Base-by-base conservation (phyloP, 257 asterid genomes). In the Solanum megistacrolobum region DNA sequence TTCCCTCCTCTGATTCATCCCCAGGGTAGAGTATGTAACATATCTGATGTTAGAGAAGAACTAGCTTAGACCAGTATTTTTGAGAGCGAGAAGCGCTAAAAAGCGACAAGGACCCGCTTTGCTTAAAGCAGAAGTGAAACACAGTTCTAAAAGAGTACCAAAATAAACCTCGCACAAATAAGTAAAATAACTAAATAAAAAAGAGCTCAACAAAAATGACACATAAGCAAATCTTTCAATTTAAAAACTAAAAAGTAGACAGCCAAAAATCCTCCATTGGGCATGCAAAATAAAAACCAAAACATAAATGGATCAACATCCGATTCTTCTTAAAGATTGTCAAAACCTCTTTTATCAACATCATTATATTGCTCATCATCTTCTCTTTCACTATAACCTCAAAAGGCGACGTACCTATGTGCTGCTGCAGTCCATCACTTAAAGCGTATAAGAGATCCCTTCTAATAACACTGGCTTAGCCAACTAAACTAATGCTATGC, bases 11-110 rank as follows among this genome's bases (percentile, higher is more conserved):
- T 84, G 96, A 93, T 79, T 94, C 98, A 73, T 95, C 98, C 86
- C 98, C 98, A 75, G 98, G 98, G 93, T 95, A 94, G 86, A 95
- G 96, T 85, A 94, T 58, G 89, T 92, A 94, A 87, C 98, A 94
- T 35, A 94, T 95, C 98, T 95, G 92, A 81, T 83, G 86, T 86
- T 87, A 91, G 85, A 88, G 87, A 73, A 88, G 87, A 81, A 72
- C 25, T n/a, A n/a, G 71, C 46, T 81, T 81, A 81, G 68, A 58
- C 36, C 35, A 23, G 34, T 76, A 34, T 12, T 38, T 23, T n/a
- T n/a, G 23, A 39, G 32, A n/a, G 58, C 12, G 12, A n/a, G 34
- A 39, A 76, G 60, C 83, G 23, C 83, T 38, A 76, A 38, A 38
- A 76, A n/a, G 60, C 2, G 29, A 73, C 18, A 73, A 73, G 9